Conservation (phyloP, 2,329 filamentous ascomycete species). For the Calonectria multiphialidica region DNA sequence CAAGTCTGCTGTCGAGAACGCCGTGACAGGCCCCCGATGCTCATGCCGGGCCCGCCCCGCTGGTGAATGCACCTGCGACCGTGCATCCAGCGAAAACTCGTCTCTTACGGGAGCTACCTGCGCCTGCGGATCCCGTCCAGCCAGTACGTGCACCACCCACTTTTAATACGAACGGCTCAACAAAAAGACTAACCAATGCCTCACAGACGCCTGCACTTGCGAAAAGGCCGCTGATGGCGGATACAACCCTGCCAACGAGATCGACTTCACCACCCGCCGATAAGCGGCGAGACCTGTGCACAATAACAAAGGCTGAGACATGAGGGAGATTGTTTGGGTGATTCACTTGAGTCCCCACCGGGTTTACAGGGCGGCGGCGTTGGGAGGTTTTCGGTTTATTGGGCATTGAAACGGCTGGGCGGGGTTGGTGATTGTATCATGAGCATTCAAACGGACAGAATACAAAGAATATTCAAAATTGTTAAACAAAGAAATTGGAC, state of each 20-base stretch:
- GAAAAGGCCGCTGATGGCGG: conserved; percentile 76
- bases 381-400: not conserved
- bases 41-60: conserved; percentile 86
- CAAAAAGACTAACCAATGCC: conserved; percentile 26
- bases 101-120: conserved; percentile 72
- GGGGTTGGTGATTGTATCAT: not conserved
- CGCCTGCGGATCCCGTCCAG: conserved; percentile 80
- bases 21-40: conserved; percentile 78
- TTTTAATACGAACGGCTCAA: not conserved
- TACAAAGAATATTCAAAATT: conserved; percentile 5
- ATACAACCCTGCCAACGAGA: conserved; percentile 76
- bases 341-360: not conserved
- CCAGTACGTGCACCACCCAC: conserved; percentile 63
- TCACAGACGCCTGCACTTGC: conserved; percentile 80
- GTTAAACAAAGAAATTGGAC: not conserved
- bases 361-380: conserved; percentile 8
- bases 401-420: not conserved
- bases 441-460: not conserved
- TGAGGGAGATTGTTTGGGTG: conserved; percentile 6
- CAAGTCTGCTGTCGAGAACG: conserved; percentile 82
- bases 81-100: conserved; percentile 78
- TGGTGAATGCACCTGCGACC: conserved; percentile 85
- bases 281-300: conserved; percentile 21
- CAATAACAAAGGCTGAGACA: conserved; percentile 3
- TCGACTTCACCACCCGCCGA: conserved; percentile 82